phyloP scores from a whole-genome alignment of 768 basidiomycete species.

The Erythrobasidium yunnanense region DNA sequence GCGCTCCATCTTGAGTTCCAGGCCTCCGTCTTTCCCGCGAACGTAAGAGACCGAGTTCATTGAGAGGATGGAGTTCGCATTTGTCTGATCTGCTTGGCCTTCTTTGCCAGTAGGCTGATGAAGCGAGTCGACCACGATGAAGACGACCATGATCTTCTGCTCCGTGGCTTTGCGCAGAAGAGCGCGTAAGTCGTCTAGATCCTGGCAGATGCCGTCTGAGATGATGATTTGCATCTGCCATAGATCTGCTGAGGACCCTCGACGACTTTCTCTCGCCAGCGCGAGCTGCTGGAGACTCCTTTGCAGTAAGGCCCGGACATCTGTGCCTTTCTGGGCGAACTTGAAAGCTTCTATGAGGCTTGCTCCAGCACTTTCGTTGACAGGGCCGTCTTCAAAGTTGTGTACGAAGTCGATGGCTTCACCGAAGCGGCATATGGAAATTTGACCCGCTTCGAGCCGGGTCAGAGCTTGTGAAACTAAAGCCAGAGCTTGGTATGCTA shows the following conservation, averaged over 20 bases:
- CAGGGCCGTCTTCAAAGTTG: constrained; percentile 67
- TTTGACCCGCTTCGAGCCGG: constrained; percentile 88
- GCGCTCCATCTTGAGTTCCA: constrained; percentile 76
- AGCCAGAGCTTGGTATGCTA: constrained; percentile 86
- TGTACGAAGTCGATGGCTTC: constrained; percentile 77
- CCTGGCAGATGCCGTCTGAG: constrained; percentile 96
- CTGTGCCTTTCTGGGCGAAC: constrained; percentile 80
- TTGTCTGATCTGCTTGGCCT: constrained; percentile 27
- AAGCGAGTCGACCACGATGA: constrained; percentile 86
- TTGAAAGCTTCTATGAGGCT: constrained; percentile 71
- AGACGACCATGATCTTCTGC: constrained; percentile 86
- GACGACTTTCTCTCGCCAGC: constrained; percentile 57
- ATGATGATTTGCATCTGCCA: constrained; percentile 99
- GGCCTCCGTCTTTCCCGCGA: constrained; percentile 53
- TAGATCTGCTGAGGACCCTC: constrained; percentile 57
- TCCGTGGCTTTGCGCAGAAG: constrained; percentile 74
- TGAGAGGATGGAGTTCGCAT: constrained; percentile 61
- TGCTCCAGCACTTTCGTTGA: constrained; percentile 62
- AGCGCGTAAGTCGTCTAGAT: constrained; percentile 72
- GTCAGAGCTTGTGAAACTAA: constrained; percentile 80
- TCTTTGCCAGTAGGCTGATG: constrained; percentile 39
- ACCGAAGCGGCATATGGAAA: constrained; percentile 83
- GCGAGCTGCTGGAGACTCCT: constrained; percentile 50
- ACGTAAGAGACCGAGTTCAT: constrained; percentile 89
- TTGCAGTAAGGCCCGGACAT: constrained; percentile 71